Conservation (phyloP, 495 filamentous ascomycete species). For the Penicillium steckii region DNA sequence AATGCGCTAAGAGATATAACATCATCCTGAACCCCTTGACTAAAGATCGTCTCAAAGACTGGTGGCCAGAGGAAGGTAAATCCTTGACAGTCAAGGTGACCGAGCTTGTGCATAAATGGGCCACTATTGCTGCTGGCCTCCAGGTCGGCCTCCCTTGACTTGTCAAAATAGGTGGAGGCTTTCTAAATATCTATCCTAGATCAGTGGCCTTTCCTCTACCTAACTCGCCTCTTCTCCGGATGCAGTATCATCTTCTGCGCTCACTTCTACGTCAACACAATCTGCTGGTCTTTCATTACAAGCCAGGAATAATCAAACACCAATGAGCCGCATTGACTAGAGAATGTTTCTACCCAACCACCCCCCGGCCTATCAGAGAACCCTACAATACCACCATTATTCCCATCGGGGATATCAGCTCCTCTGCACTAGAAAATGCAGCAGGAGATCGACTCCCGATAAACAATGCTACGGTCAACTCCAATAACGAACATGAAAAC, state of each 20-base stretch:
- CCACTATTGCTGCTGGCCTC: constrained; percentile 1
- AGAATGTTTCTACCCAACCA: too few relatives aligned
- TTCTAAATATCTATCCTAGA: neutral
- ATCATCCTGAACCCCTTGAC: neutral
- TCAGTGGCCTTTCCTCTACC: neutral
- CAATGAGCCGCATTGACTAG: too few relatives aligned
- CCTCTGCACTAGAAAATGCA: too few relatives aligned
- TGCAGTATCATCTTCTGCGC: neutral
- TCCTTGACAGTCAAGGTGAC: neutral
- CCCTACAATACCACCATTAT: too few relatives aligned
- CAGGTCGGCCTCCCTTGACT: constrained; percentile 5
- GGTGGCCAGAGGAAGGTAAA: constrained; percentile 1
- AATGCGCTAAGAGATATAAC: constrained; percentile 7
- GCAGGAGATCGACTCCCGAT: too few relatives aligned
- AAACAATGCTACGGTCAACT: too few relatives aligned
- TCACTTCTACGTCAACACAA: neutral
- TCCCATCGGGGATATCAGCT: too few relatives aligned
- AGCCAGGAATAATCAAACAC: too few relatives aligned
- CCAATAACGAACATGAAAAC: too few relatives aligned
- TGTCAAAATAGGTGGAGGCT: constrained; percentile 6
- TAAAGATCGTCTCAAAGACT: constrained; percentile 3
- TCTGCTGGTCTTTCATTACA: neutral
- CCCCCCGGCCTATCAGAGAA: too few relatives aligned
- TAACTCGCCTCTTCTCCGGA: neutral
- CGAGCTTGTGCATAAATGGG: constrained; percentile 5